Base-by-base conservation (phyloP, 2,329 filamentous ascomycete species). In the Arthrobotrys pseudoclavata region DNA sequence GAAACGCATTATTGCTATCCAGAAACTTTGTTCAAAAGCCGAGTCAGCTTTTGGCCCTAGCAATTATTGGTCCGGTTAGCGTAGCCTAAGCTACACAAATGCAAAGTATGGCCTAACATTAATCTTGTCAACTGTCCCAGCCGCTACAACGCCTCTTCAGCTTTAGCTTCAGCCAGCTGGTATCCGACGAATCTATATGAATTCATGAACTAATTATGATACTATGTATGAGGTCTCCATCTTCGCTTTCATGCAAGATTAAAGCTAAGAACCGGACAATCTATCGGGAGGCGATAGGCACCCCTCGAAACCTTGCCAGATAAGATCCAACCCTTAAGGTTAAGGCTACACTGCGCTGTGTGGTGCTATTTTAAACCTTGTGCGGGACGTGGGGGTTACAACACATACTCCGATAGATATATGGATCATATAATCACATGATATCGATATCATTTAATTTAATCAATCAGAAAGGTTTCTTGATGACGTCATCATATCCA, bases 201-300 rank as follows among this genome's bases (percentile, higher is more conserved):
- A n/a, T n/a, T 18, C 42, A 50, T 50, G 47, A 50, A 26, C 47
- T 53, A 24, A 53, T 31, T 53, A 53, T 53, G 50, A 31, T 29
- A 24, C 15, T 31, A 53, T 31, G 26, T 18, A 29, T 5, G n/a
- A 45, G 42, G 15, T 45, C 2, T n/a, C 6, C 9, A 7, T 1
- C 42, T 20, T 45, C 42, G 40, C 40, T 18, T 37, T 40, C 3
- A 45, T 45, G n/a, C 42, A 45, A 45, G 15, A 45, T 45, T 45
- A 9, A 45, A 45, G 3, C 12, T 15, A 3, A 7, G 34, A 13
- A 40, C 5, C 6, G n/a, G 7, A 45, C 2, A 45, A 45, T 45
- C 15, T 45, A 4, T 45, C 42, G 42, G 42, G 18, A 45, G 3
- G 42, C n/a, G 42, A 45, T 45, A 45, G 42, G 42, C 42, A 45